Base-by-base conservation (phyloP, 2,329 filamentous ascomycete species). In the Ophiobolus disseminans region DNA sequence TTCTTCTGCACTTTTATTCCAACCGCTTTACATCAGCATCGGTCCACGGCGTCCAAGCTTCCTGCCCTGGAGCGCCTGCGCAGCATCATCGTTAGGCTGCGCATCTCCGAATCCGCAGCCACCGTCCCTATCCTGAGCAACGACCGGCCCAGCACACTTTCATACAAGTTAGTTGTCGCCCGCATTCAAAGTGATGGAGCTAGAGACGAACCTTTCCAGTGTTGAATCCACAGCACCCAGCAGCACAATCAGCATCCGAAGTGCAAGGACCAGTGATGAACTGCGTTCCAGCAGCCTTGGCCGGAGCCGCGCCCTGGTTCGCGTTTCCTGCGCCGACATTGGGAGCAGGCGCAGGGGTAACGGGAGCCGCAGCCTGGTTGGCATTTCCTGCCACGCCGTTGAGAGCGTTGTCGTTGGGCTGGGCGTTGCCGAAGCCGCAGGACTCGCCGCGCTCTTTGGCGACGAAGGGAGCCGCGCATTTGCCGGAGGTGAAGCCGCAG, bases 261-360 rank as follows among this genome's bases (percentile, higher is more conserved):
- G 58, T 53, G 38, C 73, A 75, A 6, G 63, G 43, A 1, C 73
- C 73, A 13, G 73, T 75, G 57, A 75, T 74, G 62, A 75, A 75
- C 45, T 75, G 73, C 3, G 55, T 69, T 23, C 64, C 71, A 13
- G 52, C 31, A 43, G 14, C 50, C 6, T 32, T 45, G 30, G 31
- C 51, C 19, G 8, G 13, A 22, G 34, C 23, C 10, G 14, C 22
- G 17, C 16, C 40, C 9, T 22, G 4, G 34, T 35, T 22, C 32
- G 37, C 13, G 21, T 43, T 16, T 32, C 25, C 37, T 11, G 28
- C 36, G 21, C 25, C 32, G 16, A 20, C 39, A 17, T 39, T 23
- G 2, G 38, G 25, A 22, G 46, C 20, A 6, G 39, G 16, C 11
- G 9, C 30, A 20, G 50, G 44, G 5, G 1, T 73, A 77, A 5